A percentile compares a stretch with the other conserved stretches of the same genome.
These are phyloP conservation scores for Candida mesenterica DNA, from an alignment of 1,139 yeast species.

Conservation along the genomic window DNA sequence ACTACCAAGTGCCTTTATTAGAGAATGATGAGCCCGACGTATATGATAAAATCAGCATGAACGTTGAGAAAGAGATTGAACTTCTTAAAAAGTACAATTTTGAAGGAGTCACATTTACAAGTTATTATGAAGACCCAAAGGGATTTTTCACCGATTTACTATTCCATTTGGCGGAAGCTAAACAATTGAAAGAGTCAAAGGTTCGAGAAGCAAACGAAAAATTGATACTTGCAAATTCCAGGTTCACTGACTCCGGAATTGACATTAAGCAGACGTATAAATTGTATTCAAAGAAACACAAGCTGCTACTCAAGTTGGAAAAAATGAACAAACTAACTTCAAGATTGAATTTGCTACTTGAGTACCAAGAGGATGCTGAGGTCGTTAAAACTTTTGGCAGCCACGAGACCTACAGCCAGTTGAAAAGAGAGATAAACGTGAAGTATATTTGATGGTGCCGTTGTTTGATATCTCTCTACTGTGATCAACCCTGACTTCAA, in stretches of 20 bases:
- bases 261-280: slow-evolving; percentile 7
- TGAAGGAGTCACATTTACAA: slow-evolving; percentile 6
- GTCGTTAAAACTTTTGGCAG: slow-evolving; percentile 7
- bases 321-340: slow-evolving; percentile 11
- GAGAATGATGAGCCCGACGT: slow-evolving; percentile 4
- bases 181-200: slow-evolving; percentile 11
- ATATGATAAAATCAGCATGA: slow-evolving; percentile 9
- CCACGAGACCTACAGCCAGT: slow-evolving; percentile 6
- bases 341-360: slow-evolving; percentile 12
- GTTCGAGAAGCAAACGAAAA: slow-evolving; percentile 11
- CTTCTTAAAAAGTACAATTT: slow-evolving; percentile 6
- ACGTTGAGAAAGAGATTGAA: slow-evolving; percentile 13
- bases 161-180: no score
- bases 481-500: no score
- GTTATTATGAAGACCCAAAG: slow-evolving; percentile 3
- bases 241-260: slow-evolving; percentile 1
- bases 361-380: slow-evolving; percentile 14
- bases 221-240: slow-evolving; percentile 6
- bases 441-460: slow-evolving; percentile 9
- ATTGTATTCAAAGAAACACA: slow-evolving; percentile 13
- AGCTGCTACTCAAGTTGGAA: slow-evolving; percentile 12
- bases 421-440: slow-evolving; percentile 14
- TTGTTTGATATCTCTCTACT: not conserved
- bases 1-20: slow-evolving; percentile 7
- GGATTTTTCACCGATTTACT: slow-evolving; percentile 10